Conservation (phyloP, 2,329 filamentous ascomycete species). For the Blumeriella jaapii region DNA sequence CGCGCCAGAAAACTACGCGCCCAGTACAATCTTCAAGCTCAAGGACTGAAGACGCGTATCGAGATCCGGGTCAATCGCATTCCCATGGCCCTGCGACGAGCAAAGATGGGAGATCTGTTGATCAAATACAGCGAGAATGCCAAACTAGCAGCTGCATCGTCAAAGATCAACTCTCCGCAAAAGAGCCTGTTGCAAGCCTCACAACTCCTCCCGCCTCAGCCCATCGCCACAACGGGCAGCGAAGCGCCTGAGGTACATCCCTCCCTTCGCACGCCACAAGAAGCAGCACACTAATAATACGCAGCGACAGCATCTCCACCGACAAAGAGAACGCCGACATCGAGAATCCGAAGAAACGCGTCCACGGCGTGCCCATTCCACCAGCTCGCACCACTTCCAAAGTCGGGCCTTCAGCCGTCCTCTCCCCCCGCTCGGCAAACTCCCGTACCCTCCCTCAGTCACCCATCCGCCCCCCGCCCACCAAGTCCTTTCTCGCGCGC, state of each 20-base stretch:
- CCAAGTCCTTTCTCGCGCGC: slow-evolving; percentile 45
- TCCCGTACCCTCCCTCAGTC: slow-evolving; percentile 38
- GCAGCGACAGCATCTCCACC: slow-evolving; percentile 46
- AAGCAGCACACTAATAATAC: slow-evolving; percentile 14
- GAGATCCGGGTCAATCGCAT: slow-evolving; percentile 92
- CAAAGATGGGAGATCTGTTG: slow-evolving; percentile 68
- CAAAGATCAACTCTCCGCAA: slow-evolving; percentile 14
- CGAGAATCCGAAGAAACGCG: slow-evolving; percentile 60
- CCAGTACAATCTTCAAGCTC: slow-evolving; percentile 80
- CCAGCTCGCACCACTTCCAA: slow-evolving; percentile 30
- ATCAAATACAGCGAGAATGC: slow-evolving; percentile 19
- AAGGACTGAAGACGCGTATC: slow-evolving; percentile 72
- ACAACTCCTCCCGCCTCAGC: slow-evolving; percentile 16
- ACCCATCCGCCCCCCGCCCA: slow-evolving; percentile 33
- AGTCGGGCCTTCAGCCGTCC: slow-evolving; percentile 44
- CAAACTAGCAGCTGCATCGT: slow-evolving; percentile 8
- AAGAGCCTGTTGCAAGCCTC: slow-evolving; percentile 20
- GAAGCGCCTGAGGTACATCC: slow-evolving; percentile 42
- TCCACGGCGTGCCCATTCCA: slow-evolving; percentile 27
- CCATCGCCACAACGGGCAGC: slow-evolving; percentile 26
- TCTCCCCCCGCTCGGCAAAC: slow-evolving; percentile 77
- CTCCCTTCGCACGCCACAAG: neutral
- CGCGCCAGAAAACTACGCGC: slow-evolving; percentile 77
- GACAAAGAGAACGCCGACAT: slow-evolving; percentile 68
- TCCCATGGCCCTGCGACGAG: slow-evolving; percentile 64